Base-by-base conservation (phyloP, 140 eudicot genomes). In the Ambrosia hybrid region DNA sequence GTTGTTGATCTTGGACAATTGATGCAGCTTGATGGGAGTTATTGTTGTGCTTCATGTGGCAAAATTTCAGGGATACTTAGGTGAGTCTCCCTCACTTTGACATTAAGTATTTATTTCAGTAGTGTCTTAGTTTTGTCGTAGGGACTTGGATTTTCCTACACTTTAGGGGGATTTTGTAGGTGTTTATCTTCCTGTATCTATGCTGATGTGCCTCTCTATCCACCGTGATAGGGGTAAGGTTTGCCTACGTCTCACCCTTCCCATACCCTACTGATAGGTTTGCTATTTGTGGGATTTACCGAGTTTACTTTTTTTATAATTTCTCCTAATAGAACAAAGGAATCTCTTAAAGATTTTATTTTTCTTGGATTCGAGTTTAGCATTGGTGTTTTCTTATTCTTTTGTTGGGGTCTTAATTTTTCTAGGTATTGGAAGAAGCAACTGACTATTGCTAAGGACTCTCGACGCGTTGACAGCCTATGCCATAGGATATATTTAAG, bases 11-110 rank as follows among this genome's bases (percentile, higher is more conserved):
- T 59, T 30, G 65, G 65, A 8, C 65, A 59, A 10, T 33, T 59
- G 43, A 59, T 59, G 65, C 65, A 59, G 15, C 65, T 59, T 59
- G 65, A 59, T 59, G 65, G 65, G 43, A 59, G 65, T 59, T 59
- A 59, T 59, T 59, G 65, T 10, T 59, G 65, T 30, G 65, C 65
- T 26, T 59, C 65, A 9, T 59, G 65, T 11, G 65, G 65, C 33
- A 59, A 59, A 59, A 33, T 59, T 9, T 59, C 65, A 9, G 43
- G 65, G 41, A 59, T 59, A 59, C 65, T 59, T 59, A 41, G 65
- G 65, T 59, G 4, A 59, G 65, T 30, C 52, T 65, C 45, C 41
- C 26, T 59, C 41, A 59, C 15, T 8, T 59, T 59, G 41, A 33
- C 65, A 26, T 30, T 59, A 7, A 26, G 9, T 12, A 9, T 3